Conservation (phyloP, 2,329 filamentous ascomycete species). For the Helicocarpus griseus region DNA sequence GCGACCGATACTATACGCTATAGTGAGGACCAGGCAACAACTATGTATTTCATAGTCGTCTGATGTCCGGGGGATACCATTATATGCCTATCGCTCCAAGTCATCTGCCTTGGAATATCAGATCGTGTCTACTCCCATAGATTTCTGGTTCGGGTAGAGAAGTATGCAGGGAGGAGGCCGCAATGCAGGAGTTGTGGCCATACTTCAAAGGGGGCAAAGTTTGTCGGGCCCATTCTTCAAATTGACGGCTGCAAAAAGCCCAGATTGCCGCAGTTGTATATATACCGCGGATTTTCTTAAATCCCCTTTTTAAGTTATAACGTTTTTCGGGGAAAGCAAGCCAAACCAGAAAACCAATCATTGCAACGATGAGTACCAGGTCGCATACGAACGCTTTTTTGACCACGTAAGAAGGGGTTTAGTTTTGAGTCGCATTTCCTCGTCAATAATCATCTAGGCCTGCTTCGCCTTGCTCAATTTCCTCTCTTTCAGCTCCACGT, state of each 20-base stretch:
- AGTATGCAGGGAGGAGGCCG: neutral
- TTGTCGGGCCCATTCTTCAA: neutral
- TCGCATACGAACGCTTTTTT: neutral
- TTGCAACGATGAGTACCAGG: neutral
- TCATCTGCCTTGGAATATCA: neutral
- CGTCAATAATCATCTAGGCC: conserved; percentile 2
- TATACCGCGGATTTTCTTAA: neutral
- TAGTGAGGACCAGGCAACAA: conserved; percentile 31
- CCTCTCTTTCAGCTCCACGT: neutral
- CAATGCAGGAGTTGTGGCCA: neutral
- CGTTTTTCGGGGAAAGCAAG: neutral
- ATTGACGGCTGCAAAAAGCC: neutral
- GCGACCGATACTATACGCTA: conserved; percentile 90
- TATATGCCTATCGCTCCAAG: neutral
- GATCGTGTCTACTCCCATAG: neutral
- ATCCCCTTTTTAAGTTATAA: neutral
- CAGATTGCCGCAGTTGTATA: neutral
- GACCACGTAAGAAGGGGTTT: neutral
- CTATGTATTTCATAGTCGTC: neutral
- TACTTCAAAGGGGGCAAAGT: neutral
- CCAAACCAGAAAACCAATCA: neutral
- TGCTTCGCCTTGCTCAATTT: neutral
- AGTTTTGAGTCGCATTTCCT: neutral
- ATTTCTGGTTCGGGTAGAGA: neutral
- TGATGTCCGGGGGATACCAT: neutral